Base-by-base conservation (phyloP, 1,284 basidiomycete species). In the Pseudozyma thailandica region DNA sequence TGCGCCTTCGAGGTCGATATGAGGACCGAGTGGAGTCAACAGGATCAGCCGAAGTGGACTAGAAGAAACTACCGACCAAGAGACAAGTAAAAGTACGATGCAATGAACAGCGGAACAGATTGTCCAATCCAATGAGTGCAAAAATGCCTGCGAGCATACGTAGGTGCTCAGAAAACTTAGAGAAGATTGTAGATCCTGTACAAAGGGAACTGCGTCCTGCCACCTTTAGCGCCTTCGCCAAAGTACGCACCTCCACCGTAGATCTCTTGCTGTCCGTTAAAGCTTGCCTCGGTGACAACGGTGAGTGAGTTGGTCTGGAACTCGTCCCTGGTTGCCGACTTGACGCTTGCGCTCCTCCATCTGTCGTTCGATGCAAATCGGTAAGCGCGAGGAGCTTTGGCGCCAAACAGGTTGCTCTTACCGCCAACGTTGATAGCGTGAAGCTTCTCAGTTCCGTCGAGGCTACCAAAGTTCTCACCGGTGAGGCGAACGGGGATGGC, bases 171-270 rank as follows among this genome's bases (percentile, higher is more conserved):
- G n/a, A n/a, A n/a, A n/a, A n/a, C n/a, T 50, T 15, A 65, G 26
- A 66, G 28, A 30, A 60, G 12, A 39, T 66, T 59, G 47, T 59
- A 62, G 44, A 65, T 70, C 27, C 61, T 49, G 52, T 74, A 79
- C 25, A 78, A 51, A 9, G 75, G 76, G 64, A 64, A 80, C 28
- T 60, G 38, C 2, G 50, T 53, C 30, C 77, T 66, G 1, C 75
- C 78, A 15, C 78, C 78, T 10, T 75, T 47, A 1, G 63, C 74
- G 41, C 77, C 77, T 18, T 81, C 69, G n/a, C 58, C 61, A 58
- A 81, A 81, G 73, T 76, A 81, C 16, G 79, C 79, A 13, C 79
- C 77, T 16, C 72, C 63, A 18, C 64, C 80, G 63, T 80, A 81
- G 41, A 81, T 52, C 42, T 72, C 43, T 39, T 56, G 50, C n/a